Evolutionary conservation across 176 grass and related monocot genomes (phyloP).

Genomic region (Elaeis guineensis): DNA sequence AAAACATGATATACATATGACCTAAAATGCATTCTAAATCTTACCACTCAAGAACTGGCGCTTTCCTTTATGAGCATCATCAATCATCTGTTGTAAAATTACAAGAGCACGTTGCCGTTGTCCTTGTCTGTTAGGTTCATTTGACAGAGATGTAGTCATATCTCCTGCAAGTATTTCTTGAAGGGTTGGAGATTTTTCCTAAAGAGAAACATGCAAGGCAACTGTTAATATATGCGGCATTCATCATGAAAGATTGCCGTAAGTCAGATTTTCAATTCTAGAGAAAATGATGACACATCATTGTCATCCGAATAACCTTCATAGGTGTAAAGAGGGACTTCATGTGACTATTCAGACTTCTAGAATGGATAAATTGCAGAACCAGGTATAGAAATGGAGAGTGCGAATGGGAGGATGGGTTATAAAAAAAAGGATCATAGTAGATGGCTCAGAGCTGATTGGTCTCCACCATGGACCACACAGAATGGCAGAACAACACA

Average conservation of each 20-base stretch:
- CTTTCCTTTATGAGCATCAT: slow-evolving; percentile 96
- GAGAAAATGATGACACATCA: too few species aligned
- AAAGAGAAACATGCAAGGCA: slow-evolving; percentile 19
- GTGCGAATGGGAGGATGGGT: too few species aligned
- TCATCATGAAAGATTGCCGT: neutral
- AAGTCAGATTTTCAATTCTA: too few species aligned
- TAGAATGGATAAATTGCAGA: too few species aligned
- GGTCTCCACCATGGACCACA: too few species aligned
- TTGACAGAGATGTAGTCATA: slow-evolving; percentile 40
- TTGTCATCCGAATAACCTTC: neutral
- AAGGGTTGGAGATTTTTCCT: slow-evolving; percentile 66
- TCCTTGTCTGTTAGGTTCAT: slow-evolving; percentile 67
- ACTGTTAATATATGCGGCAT: neutral
- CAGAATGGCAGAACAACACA: too few species aligned
- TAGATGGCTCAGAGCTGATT: too few species aligned
- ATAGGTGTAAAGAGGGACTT: neutral
- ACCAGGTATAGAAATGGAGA: too few species aligned
- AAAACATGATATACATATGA: too few species aligned
- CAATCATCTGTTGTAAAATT: slow-evolving; percentile 91
- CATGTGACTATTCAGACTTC: neutral
- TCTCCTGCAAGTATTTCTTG: slow-evolving; percentile 50
- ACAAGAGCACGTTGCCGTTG: slow-evolving; percentile 94
- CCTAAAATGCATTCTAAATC: too few species aligned
- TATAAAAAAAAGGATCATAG: too few species aligned
- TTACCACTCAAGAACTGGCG: slow-evolving; percentile 90